phyloP scores from a whole-genome alignment of 441 rosid genomes.

The Cnidoscolus chayamansa region DNA sequence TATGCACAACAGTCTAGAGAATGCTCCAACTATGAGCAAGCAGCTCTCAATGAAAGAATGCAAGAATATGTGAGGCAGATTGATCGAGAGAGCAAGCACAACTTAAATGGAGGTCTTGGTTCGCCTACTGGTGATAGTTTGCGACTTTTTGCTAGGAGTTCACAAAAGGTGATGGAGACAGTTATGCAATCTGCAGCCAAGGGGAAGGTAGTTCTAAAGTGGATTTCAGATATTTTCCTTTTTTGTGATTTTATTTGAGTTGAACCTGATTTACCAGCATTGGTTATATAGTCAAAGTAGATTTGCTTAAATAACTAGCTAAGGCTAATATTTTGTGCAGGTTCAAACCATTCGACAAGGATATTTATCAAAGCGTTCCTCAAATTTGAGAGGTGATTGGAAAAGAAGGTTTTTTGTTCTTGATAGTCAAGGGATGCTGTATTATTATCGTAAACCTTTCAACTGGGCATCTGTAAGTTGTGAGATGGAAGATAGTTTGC shows the following conservation, averaged over 20 bases:
- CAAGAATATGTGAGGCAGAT: constrained; percentile 79
- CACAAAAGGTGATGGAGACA: constrained; percentile 89
- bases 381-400: constrained; percentile 97
- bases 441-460: constrained; percentile 89
- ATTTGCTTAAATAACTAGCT: constrained; percentile 10
- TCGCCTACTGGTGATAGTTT: constrained; percentile 59
- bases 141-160: constrained; percentile 58
- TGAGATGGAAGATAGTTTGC: constrained; percentile 18
- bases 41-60: constrained; percentile 80
- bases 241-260: neutral
- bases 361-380: constrained; percentile 91
- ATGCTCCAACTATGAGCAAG: constrained; percentile 83
- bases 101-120: constrained; percentile 35
- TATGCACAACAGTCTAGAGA: constrained; percentile 93
- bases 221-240: neutral
- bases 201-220: constrained; percentile 61
- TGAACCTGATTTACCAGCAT: neutral
- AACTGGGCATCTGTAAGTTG: constrained; percentile 68
- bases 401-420: constrained; percentile 96
- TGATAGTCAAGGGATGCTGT: constrained; percentile 95
- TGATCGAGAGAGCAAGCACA: constrained; percentile 61
- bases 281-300: neutral
- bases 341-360: constrained; percentile 97
- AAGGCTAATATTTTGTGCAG: constrained; percentile 34
- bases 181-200: constrained; percentile 90